Base-by-base conservation (phyloP, 352 stramenopile species). In the Phytophthora agathidicida region DNA sequence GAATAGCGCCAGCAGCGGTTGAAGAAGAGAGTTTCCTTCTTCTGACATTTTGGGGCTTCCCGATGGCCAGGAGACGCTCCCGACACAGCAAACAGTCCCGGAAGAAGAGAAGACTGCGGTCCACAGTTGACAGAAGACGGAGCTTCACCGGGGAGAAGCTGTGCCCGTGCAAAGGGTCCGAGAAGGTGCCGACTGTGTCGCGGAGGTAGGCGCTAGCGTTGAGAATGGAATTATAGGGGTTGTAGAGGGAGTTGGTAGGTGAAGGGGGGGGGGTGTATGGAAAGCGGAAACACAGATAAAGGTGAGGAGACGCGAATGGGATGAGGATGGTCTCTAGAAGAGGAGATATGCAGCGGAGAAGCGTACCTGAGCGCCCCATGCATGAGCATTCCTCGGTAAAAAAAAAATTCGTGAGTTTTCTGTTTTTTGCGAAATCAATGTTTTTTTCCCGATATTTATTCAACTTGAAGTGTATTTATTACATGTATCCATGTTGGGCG, bases 31-130 rank as follows among this genome's bases (percentile, higher is more conserved):
- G 14, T 30, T 38, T 57, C 20, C 37, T 24, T 38, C 30, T 36
- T 38, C 20, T 32, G 27, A 22, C 30, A 13, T 57, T 33, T 8
- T 35, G 31, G 27, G 59, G 54, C 33, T 57, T 47, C 6, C 60
- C 58, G 32, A 87, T 55, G 13, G 62, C 56, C 26, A 87, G 60
- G 22, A 83, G 53, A 22, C 77, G 80, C 55, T 87, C 66, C 5
- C 68, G 53, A 42, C 80, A 89, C 22, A 81, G 60, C 35, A 73
- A 54, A 57, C 80, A 89, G 42, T 87, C 76, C 30, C 75, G 77
- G 58, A 87, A 87, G 46, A 86, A 85, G 38, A 89, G 68, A 19
- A 80, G 52, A 44, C 76, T 85, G 52, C 73, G 80, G 58, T 87
- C 76, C 3, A 87, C 69, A 6, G 72, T 67, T 0, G 69, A 64